These are phyloP conservation scores for Toxoplasma gondii DNA, from an alignment of 169 alveolate species.

Conservation along the genomic window DNA sequence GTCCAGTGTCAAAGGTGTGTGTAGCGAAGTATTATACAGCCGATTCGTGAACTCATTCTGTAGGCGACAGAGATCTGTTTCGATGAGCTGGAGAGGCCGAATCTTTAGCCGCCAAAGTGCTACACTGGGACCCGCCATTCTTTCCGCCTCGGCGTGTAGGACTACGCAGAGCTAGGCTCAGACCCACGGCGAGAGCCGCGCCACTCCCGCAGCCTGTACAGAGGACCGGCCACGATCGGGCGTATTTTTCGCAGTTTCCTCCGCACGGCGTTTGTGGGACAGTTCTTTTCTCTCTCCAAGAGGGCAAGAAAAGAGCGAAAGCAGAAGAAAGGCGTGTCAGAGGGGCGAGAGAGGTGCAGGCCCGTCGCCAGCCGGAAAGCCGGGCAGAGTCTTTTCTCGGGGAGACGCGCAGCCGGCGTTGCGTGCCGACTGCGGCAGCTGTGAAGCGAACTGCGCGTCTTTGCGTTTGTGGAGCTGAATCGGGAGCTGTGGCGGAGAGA, in stretches of 20 bases:
- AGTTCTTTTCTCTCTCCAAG: neutral
- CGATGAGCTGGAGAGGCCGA: neutral
- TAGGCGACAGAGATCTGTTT: neutral
- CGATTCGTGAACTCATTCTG: neutral
- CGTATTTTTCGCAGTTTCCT: neutral
- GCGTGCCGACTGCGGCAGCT: too few species aligned
- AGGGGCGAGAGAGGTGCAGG: too few species aligned
- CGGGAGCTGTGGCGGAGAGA: too few species aligned
- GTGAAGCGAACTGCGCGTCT: too few species aligned
- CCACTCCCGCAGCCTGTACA: neutral
- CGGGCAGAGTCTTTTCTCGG: too few species aligned
- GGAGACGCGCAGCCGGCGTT: too few species aligned
- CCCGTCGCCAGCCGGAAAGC: too few species aligned
- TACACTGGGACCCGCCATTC: neutral
- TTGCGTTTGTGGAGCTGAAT: too few species aligned
- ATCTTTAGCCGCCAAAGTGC: neutral
- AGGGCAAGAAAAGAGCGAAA: neutral
- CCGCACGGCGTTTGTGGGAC: neutral
- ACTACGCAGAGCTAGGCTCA: neutral
- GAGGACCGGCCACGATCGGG: neutral
- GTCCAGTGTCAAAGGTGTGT: neutral
- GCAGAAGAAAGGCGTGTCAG: too few species aligned
- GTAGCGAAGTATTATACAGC: neutral
- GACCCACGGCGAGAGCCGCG: neutral
- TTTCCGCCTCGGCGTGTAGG: too few species aligned